Conservation (phyloP, 106 monocot genomes). For the Platanthera guangdongensis region DNA sequence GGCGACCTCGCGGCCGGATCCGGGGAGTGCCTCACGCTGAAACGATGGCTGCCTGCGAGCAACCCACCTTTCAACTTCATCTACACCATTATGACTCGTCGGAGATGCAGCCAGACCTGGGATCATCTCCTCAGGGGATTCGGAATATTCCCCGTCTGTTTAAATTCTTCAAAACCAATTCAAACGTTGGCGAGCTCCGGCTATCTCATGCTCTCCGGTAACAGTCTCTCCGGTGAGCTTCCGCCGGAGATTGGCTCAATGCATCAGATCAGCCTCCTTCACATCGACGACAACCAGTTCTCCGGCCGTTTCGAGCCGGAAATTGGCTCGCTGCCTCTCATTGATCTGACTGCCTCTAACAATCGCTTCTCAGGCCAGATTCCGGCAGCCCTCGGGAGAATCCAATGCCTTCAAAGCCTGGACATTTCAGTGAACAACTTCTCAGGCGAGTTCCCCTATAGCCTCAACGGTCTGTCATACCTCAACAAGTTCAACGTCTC, state of each 20-base stretch:
- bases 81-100: conserved; percentile 48
- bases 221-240: conserved; percentile 52
- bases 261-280: conserved; percentile 42
- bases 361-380: conserved; percentile 56
- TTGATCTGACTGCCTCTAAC: conserved; percentile 43
- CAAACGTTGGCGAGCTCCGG: conserved; percentile 37
- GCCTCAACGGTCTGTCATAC: conserved; percentile 33
- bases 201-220: conserved; percentile 54
- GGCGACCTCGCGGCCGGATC: conserved; percentile 17
- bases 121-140: conserved; percentile 34
- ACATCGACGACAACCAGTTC: conserved; percentile 40
- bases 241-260: conserved; percentile 50
- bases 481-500: conserved; percentile 65
- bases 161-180: conserved; percentile 27
- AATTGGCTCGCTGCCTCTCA: conserved; percentile 35
- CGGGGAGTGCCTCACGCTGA: conserved; percentile 62
- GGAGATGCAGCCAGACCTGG: conserved; percentile 52
- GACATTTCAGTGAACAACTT: conserved; percentile 62
- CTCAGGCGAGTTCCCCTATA: conserved; percentile 44
- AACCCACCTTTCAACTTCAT: conserved; percentile 75
- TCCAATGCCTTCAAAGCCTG: conserved; percentile 37
- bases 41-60: conserved; percentile 57
- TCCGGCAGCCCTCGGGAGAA: conserved; percentile 38
- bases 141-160: conserved; percentile 46
- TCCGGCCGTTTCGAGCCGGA: conserved; percentile 31